Percentiles rank a stretch among this genome's conserved stretches.
phyloP scores from a whole-genome alignment of 306 rosid genomes.

The Cicer judaicum region DNA sequence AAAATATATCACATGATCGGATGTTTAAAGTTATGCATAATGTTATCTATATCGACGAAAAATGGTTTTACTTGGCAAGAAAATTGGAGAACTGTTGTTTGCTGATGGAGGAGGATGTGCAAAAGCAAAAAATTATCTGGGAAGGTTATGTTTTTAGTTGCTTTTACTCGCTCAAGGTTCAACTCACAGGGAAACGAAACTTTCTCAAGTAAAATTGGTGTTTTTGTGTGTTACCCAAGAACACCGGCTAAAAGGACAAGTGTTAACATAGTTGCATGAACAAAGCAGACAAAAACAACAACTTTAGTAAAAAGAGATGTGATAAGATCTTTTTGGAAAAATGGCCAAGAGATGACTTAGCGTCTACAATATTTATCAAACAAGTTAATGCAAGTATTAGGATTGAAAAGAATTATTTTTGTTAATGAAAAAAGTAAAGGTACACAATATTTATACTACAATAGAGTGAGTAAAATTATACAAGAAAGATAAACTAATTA shows the following conservation, averaged over 20 bases:
- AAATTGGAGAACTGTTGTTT: neutral
- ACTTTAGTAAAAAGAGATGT: slow-evolving; percentile 8
- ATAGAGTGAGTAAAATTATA: no score
- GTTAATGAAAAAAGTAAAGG: no score
- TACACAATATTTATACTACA: no score
- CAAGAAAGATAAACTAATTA: no score
- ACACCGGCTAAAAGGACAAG: neutral
- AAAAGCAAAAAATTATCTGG: neutral
- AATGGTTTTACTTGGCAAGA: neutral
- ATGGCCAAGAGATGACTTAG: no score
- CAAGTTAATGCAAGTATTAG: no score
- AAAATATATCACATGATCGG: neutral
- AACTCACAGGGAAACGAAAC: neutral
- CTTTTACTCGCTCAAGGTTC: neutral
- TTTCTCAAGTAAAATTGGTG: neutral
- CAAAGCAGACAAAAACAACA: slow-evolving; percentile 7
- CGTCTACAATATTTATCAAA: no score
- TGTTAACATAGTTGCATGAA: neutral
- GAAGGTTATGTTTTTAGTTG: neutral
- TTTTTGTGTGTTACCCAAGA: neutral
- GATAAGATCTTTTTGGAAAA: neutral
- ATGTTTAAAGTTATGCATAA: neutral
- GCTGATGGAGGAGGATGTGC: no score
- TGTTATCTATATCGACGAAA: neutral
- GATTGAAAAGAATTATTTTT: no score